Percentiles rank a stretch among this genome's conserved stretches.
These are phyloP conservation scores for Chlorella variabilis DNA, from an alignment of 163 green algal genomes.

Conservation along the genomic window DNA sequence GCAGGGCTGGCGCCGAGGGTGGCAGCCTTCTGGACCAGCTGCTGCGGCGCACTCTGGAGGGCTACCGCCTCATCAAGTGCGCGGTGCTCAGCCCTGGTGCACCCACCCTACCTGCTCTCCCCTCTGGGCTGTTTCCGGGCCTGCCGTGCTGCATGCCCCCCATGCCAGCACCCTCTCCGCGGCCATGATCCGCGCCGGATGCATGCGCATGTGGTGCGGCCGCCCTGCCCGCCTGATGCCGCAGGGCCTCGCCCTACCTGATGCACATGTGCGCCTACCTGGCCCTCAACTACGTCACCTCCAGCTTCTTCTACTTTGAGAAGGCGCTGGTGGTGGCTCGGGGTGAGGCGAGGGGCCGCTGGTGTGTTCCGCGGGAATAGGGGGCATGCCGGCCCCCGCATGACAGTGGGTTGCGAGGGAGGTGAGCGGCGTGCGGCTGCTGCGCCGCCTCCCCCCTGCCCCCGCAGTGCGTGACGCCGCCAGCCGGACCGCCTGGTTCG, in stretches of 20 bases:
- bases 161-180: no score
- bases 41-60: constrained; percentile 11
- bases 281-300: constrained; percentile 63
- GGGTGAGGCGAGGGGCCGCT: not conserved
- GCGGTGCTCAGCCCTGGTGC: no score
- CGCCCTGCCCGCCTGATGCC: not conserved
- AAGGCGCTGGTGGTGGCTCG: constrained; percentile 46
- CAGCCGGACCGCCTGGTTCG: constrained; percentile 70
- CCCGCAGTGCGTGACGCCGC: constrained; percentile 13
- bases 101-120: no score
- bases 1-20: not conserved
- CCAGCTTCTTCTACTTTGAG: constrained; percentile 62
- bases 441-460: not conserved
- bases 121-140: no score
- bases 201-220: no score
- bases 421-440: not conserved
- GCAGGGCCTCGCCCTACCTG: constrained; percentile 64
- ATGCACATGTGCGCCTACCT: constrained; percentile 69
- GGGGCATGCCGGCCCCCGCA: no score
- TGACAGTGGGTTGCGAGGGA: not conserved
- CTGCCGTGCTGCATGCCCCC: not conserved
- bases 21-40: not conserved
- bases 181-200: no score
- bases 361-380: no score
- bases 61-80: constrained; percentile 19